Conservation (phyloP, 2,329 filamentous ascomycete species). For the Fusarium ambrosium region DNA sequence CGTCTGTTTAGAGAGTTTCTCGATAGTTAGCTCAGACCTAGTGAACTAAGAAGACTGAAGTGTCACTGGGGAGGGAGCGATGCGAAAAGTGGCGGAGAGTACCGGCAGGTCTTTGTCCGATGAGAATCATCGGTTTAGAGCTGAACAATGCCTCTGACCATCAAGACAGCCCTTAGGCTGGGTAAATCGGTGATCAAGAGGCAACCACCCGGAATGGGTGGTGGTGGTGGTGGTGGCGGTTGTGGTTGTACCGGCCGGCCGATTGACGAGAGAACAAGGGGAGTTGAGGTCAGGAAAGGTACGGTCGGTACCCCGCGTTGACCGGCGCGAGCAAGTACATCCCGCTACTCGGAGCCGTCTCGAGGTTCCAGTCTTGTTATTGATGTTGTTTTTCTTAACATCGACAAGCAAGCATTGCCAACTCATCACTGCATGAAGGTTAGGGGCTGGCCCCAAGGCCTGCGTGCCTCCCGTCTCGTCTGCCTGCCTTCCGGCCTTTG, state of each 20-base stretch:
- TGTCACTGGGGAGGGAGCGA: background rate
- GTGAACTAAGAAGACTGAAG: slow-evolving; percentile 13
- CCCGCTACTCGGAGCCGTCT: slow-evolving; percentile 39
- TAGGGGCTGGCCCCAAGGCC: slow-evolving; percentile 50
- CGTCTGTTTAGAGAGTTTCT: slow-evolving; percentile 20
- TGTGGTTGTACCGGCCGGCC: background rate
- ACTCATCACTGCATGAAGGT: slow-evolving; percentile 81
- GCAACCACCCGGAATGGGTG: background rate
- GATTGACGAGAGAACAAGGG: background rate
- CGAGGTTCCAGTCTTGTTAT: slow-evolving; percentile 45
- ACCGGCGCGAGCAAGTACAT: slow-evolving; percentile 35
- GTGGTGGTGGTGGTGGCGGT: background rate
- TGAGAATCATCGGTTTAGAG: background rate
- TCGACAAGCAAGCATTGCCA: slow-evolving; percentile 74
- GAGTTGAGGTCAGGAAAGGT: slow-evolving; percentile 6
- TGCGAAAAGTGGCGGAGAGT: background rate
- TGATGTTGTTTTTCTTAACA: slow-evolving; percentile 59
- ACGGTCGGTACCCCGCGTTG: slow-evolving; percentile 41
- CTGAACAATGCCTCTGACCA: background rate
- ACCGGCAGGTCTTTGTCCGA: background rate
- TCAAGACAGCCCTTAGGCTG: background rate
- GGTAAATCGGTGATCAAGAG: background rate
- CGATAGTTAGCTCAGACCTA: slow-evolving; percentile 18
- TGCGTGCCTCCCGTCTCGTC: slow-evolving; percentile 22
- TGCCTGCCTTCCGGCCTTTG: slow-evolving; percentile 7